Evolutionary conservation across 805 yeast species (phyloP).

Genomic region (Lachancea lanzarotensis): DNA sequence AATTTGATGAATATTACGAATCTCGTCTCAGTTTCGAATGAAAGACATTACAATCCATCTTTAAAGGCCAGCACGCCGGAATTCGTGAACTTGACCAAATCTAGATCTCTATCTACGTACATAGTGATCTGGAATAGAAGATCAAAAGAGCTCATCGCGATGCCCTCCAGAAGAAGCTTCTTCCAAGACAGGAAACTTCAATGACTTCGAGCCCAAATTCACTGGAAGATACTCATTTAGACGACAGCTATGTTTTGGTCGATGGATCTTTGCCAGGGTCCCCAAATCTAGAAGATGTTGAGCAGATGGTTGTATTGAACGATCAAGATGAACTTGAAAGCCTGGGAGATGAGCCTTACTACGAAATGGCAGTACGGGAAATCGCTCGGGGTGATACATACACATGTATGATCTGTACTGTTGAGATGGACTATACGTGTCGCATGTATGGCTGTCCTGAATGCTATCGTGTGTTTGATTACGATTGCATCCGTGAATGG

Average conservation of each 20-base stretch:
- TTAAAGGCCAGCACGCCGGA: too few species aligned
- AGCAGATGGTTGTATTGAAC: neutral
- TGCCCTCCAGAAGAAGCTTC: neutral
- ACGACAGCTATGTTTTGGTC: conserved; percentile 3
- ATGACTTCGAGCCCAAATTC: neutral
- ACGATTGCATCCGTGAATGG: conserved; percentile 84
- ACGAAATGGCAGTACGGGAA: conserved; percentile 29
- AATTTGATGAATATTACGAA: too few species aligned
- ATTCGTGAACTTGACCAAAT: too few species aligned
- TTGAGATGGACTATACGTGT: conserved; percentile 62
- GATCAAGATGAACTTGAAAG: conserved; percentile 3
- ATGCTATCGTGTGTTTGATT: conserved; percentile 80
- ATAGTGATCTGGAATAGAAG: neutral
- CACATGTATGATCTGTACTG: conserved; percentile 82
- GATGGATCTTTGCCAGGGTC: neutral
- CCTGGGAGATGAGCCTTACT: conserved; percentile 22
- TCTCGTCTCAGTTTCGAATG: too few species aligned
- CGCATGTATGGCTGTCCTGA: conserved; percentile 70
- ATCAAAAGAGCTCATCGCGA: neutral
- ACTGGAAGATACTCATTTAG: neutral
- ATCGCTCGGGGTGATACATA: conserved; percentile 51
- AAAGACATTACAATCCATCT: too few species aligned
- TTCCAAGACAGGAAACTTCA: neutral
- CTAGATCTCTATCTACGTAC: neutral
- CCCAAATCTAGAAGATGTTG: neutral